These are phyloP conservation scores for Endocalyx cinctus DNA, from an alignment of 2,329 filamentous ascomycete genomes.

Conservation along the genomic window DNA sequence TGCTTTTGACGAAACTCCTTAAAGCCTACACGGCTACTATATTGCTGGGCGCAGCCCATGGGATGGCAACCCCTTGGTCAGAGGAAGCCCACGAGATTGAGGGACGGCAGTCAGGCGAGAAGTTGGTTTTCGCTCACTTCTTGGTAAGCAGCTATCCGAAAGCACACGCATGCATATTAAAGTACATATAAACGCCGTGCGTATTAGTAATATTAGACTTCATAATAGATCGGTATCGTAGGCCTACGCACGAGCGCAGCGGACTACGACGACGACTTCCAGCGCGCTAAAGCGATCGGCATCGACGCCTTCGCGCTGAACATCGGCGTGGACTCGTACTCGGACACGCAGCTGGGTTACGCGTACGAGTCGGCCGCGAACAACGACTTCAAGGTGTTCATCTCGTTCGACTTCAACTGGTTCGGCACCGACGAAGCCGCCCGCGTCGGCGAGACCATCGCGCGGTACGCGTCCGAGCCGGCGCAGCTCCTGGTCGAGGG, in stretches of 20 bases:
- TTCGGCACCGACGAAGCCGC: constrained; percentile 31
- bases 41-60: too few species aligned
- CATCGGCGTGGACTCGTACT: constrained; percentile 40
- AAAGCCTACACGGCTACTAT: too few species aligned
- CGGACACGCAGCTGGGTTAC: constrained; percentile 40
- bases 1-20: too few species aligned
- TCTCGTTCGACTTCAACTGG: constrained; percentile 55
- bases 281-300: constrained; percentile 36
- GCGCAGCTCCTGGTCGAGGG: constrained; percentile 48
- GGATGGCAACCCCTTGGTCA: too few species aligned
- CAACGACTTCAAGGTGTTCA: constrained; percentile 48
- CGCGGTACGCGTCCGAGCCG: constrained; percentile 36
- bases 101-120: too few species aligned
- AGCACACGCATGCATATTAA: too few species aligned
- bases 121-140: too few species aligned
- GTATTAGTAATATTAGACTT: too few species aligned
- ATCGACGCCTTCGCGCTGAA: constrained; percentile 37
- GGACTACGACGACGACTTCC: constrained; percentile 45
- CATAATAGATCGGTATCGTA: constrained; percentile 37
- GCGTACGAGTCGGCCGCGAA: constrained; percentile 45
- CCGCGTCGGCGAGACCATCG: constrained; percentile 40
- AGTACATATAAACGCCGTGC: too few species aligned
- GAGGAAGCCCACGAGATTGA: too few species aligned
- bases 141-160: too few species aligned
- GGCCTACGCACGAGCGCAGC: constrained; percentile 34